Base-by-base conservation (phyloP, 495 filamentous ascomycete species). In the Clohesyomyces aquaticus region DNA sequence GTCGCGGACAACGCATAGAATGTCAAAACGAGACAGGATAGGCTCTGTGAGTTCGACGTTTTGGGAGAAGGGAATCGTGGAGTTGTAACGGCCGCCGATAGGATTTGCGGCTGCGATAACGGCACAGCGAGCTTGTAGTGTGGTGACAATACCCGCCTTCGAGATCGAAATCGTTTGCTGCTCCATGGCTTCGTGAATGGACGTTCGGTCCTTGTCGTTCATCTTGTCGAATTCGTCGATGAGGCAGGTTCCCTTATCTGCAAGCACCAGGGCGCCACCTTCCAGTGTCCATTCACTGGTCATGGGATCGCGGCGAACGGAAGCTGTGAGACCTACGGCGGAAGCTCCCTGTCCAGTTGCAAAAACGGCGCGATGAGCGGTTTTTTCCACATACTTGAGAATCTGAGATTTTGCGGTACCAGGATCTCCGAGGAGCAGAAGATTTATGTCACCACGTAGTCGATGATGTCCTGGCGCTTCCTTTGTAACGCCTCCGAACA, bases 181-280 rank as follows among this genome's bases (percentile, higher is more conserved):
- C 75, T 99, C 95, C 95, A 99, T 99, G 60, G 95, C 95, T 81
- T 99, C 95, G 82, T 99, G 95, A 73, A 99, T 99, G 22, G 90
- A 95, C 0, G 95, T 99, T 45, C 94, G 82, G 74, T 99, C 95
- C 70, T 98, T 91, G 74, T 99, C 95, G 77, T 99, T 99, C 95
- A 99, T 99, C 82, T 99, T 99, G 83, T 99, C 95, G 75, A 99
- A 99, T 75, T 99, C 95, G 74, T 99, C 95, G 68, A 99, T 99
- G 28, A 99, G 81, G 73, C 95, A 99, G 35, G 91, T 95, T 45
- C 95, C 95, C 61, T 90, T 88, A 76, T 99, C 95, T 25, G 95
- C 95, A 35, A 99, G 83, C 55, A 99, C 95, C 19, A 99, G 80
- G 1, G 95, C 95, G 70, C 95, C 95, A 67, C 95, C 95, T 79